Base-by-base conservation (phyloP, 139 green algal species). In the Dunaliella primolecta region DNA sequence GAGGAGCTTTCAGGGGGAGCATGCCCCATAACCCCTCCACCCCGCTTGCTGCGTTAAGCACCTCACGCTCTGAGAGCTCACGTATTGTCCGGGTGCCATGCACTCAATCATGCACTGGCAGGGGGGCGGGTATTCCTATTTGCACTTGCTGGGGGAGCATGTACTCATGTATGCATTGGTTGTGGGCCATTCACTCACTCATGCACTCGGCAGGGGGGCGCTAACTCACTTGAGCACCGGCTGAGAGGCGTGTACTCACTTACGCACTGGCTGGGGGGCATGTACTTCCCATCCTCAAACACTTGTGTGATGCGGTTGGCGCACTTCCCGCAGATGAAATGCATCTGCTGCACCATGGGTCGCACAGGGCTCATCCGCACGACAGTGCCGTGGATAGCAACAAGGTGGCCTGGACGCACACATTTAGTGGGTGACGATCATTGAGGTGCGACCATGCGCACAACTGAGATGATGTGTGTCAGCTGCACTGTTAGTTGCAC, bases 321-420 rank as follows among this genome's bases (percentile, higher is more conserved):
- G 85, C 95, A 98, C 88, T 95, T 96, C 82, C 83, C 89, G 87
- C 96, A 98, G 0, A 90, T 86, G 85, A 97, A 98, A 29, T 86
- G 81, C 92, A 98, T 93, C 7, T 84, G 36, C 0, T 79, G 90
- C 20, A 97, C 87, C 46, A 97, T 83, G 0, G 95, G 93, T 34
- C 87, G 88, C 34, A 95, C 85, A 2, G 88, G 85, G 29, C 90
- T 93, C 80, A 93, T 89, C 15, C 95, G 90, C 70, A 95, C 89
- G 0, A 98, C 93, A 0, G 93, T 98, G 74, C 95, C 95, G 1
- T 86, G 87, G 34, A 98, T 77, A 1, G 90, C 95, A 0, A 95
- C 94, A 35, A 98, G 86, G 80, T 90, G 93, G 55, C 93, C 94
- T 94, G 86, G 31, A 34, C 1, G 74, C n/a, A 25, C 25, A 30